Evolutionary conservation across 352 stramenopile species (phyloP), one percentile per base, ranked within the genome.

Genomic region (Phytophthora pseudosyringae): DNA sequence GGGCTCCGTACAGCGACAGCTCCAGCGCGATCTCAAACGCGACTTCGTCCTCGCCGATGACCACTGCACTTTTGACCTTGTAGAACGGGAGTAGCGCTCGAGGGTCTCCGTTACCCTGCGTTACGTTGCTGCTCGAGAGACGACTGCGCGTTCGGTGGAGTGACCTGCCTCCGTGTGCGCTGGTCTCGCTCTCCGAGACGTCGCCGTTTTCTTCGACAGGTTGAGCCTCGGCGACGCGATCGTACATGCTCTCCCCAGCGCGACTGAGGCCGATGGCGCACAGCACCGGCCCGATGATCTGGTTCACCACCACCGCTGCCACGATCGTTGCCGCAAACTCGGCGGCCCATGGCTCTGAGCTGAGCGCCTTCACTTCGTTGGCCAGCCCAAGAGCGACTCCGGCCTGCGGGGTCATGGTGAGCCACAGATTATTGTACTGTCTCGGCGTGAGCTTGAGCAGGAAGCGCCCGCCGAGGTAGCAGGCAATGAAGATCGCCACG

Each of bases 401-500:
- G 38, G 83, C 83, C 55, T 91, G 83, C 0, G 83, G 83, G 0
- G 83, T 89, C 79, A 91, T 86, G 11, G 80, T 90, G 25, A 91
- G 69, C 83, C 83, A 91, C 5, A 91, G 67, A 48, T 89, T 89
- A 59, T 86, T 89, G 71, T 91, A 91, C 60, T 90, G 75, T 43
- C 65, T 68, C 9, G 79, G 79, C 4, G 70, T 41, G 11, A 90
- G 75, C 64, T 83, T 84, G 16, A 91, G 69, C 36, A 91, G 51
- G 47, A 86, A 91, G 21, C 81, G 71, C 2, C 82, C 82, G 39
- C 69, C 80, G 18, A 73, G 67, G 66, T 91, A 91, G 25, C 75
- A 89, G 10, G 78, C 83, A 39, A 84, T 56, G 41, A 91, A 91
- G 50, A 91, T 81, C 3, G 76, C 64, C 0, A 86, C 59, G 51